phyloP scores from a whole-genome alignment of 179 eudicot species.

The Vitellaria paradoxa region DNA sequence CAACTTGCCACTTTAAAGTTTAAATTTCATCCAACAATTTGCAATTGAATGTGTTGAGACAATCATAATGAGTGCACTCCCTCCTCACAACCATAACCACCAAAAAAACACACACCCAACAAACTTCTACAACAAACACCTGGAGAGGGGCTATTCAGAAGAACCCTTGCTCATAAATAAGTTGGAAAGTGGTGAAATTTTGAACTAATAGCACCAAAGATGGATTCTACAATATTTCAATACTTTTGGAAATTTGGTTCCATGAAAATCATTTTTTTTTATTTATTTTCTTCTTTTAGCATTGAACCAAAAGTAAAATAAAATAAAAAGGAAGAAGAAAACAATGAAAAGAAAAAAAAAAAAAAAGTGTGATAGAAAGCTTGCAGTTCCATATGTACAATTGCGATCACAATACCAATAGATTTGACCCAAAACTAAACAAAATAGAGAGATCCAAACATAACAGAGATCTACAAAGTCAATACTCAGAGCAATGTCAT shows the following conservation, averaged over 20 bases:
- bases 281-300: background rate
- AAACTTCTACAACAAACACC: background rate
- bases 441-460: slow-evolving; percentile 3
- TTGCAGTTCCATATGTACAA: background rate
- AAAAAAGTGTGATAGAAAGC: background rate
- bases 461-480: background rate
- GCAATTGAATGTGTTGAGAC: no score
- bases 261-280: background rate
- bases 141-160: no score
- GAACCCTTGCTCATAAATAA: background rate
- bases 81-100: no score
- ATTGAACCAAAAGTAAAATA: background rate
- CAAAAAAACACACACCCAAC: background rate
- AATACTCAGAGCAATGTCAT: slow-evolving; percentile 7
- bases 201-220: background rate
- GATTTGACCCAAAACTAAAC: background rate
- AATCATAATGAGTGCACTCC: no score
- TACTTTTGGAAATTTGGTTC: background rate
- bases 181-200: background rate
- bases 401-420: background rate
- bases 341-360: background rate
- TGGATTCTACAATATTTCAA: background rate
- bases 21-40: background rate
- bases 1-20: background rate
- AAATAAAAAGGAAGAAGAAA: background rate